Evolutionary conservation across 345 rosid genomes (phyloP), one percentile per base, ranked within the genome.

Genomic region (Toxicodendron radicans): DNA sequence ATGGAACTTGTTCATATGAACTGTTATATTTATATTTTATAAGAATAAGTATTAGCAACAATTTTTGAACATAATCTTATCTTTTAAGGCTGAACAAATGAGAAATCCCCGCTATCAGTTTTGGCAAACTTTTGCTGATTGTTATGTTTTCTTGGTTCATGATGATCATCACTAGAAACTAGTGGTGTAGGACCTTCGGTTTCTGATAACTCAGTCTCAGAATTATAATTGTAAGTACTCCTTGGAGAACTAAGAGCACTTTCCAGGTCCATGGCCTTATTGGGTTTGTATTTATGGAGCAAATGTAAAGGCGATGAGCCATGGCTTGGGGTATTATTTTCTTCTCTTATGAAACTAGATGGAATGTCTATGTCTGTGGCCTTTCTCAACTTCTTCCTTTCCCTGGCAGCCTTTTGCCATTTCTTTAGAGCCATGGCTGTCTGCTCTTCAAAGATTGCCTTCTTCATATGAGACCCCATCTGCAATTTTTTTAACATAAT

Each of bases 381-480:
- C 20, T 51, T 69, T 58, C 71, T 64, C 53, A 65, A 46, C 68
- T 73, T 83, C 67, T 63, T 80, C 82, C 84, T 84, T 70, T 84
- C 77, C 79, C 58, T 79, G 10, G 87, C 87, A 0, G 81, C 84
- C 63, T 63, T 79, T 13, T 79, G 87, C 87, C 87, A 84, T 43
- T 81, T 84, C 78, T 56, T 81, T 43, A 81, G 77, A 9, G 85
- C 85, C 68, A 58, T 79, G 1, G 81, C 71, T 17, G 85, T 81
- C 62, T 84, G 87, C 73, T 84, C 87, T 77, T 84, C 87, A 64
- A 84, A 81, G 52, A 84, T 84, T 13, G 87, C 85, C 78, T 81
- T 79, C 83, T 84, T 84, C 87, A 84, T 81, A 78, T 84, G 84
- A 23, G 87, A 84, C 0, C 87, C 84, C 87, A 84, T 84, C 87